These are phyloP conservation scores for Deinandra increscens DNA, from an alignment of 129 eudicot genomes.

Conservation along the genomic window DNA sequence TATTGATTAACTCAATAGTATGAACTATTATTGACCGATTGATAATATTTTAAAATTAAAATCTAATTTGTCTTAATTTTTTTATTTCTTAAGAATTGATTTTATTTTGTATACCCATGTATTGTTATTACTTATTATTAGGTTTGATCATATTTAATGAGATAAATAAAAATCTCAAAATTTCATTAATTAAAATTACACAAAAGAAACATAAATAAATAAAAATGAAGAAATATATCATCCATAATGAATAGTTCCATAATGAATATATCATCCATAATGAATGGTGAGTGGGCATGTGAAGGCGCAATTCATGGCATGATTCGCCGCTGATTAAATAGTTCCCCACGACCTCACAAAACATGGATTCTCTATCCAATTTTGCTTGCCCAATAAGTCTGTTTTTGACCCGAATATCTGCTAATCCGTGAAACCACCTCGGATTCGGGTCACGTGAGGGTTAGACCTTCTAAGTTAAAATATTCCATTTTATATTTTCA, in stretches of 20 bases:
- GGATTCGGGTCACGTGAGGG: slow-evolving; percentile 22
- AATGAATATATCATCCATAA: slow-evolving; percentile 10
- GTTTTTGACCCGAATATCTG: slow-evolving; percentile 28
- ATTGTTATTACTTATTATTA: too few relatives aligned
- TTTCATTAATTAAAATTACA: too few relatives aligned
- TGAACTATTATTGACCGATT: too few relatives aligned
- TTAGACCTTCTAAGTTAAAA: not conserved
- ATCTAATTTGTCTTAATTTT: too few relatives aligned
- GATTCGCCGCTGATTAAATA: slow-evolving; percentile 22
- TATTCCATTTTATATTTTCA: not conserved
- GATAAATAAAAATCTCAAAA: too few relatives aligned
- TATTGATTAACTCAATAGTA: too few relatives aligned
- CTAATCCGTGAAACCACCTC: slow-evolving; percentile 18
- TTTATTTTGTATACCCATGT: too few relatives aligned
- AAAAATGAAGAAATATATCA: not conserved
- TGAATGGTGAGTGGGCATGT: slow-evolving; percentile 28
- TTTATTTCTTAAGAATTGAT: not conserved
- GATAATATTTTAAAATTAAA: too few relatives aligned
- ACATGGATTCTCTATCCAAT: slow-evolving; percentile 13
- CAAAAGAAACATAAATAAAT: not conserved
- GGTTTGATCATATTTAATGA: too few relatives aligned
- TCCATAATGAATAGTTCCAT: slow-evolving; percentile 14
- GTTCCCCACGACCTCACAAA: slow-evolving; percentile 16
- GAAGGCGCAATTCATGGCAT: not conserved
- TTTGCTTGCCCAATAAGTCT: slow-evolving; percentile 32